Evolutionary conservation across 2,329 filamentous ascomycete species (phyloP), one percentile per base, ranked within the genome.

Genomic region (Dendryphion nanum): DNA sequence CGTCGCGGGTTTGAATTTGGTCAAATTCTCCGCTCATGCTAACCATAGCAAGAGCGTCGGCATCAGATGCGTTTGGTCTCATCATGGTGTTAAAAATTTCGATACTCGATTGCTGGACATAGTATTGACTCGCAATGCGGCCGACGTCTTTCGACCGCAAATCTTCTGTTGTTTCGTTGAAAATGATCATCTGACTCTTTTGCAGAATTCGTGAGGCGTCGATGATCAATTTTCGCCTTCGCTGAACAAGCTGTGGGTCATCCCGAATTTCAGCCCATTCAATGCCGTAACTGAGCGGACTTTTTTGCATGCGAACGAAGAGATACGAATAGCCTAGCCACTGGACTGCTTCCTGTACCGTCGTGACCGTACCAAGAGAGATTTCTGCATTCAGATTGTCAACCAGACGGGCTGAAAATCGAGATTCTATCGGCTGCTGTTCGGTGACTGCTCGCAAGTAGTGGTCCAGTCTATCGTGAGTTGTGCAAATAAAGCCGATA

Each of bases 321-420:
- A 98, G 75, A 59, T 97, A 98, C 0, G 91, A 96, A 63, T 98
- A 98, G 12, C 94, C 91, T 20, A 98, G 84, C 93, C 93, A 98
- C 49, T 94, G 88, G 1, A 96, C 90, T 0, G 88, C 93, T 69
- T 98, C 94, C 2, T 84, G 75, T 2, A 98, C 86, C 1, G 91
- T 95, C 0, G 91, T 97, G 14, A 98, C 94, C 0, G 94, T 98
- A 1, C 93, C 93, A 6, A 98, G 69, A 0, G 89, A 81, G 47
- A 98, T 89, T 62, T 98, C 93, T 0, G 93, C 93, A 51, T 98
- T 98, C 42, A 98, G 70, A 50, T 98, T 98, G 64, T 98, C 93
- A 2, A 98, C 90, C 8, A 98, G 73, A 65, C 94, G 94, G 20
- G 86, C 79, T 1, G 90, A 96, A 59, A 98, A 96, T 42, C 83